Base-by-base conservation (phyloP, 2,329 filamentous ascomycete genomes). In the Macrophomina pseudophaseolina region DNA sequence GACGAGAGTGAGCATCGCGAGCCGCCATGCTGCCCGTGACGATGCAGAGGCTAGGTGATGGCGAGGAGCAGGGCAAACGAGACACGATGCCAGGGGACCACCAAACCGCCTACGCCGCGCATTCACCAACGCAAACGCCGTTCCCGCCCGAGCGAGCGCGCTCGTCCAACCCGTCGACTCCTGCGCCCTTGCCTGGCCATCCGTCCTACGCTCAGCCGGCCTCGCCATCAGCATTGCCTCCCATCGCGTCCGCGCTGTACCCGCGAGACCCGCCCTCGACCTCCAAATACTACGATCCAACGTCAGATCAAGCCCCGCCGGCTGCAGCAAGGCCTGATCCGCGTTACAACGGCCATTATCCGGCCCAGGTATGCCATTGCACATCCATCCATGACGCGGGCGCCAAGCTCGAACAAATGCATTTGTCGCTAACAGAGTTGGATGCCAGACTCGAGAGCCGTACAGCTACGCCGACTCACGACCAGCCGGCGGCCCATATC, bases 211-310 rank as follows among this genome's bases (percentile, higher is more conserved):
- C 70, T 40, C 74, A 77, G 63, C 80, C 80, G 46, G 66, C 74
- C 51, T 77, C 78, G 48, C 77, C 79, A 14, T 73, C 69, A 33
- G 54, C 35, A 69, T 75, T 80, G 53, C 80, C 78, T 68, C 74
- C 78, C 70, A 76, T 80, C 72, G 74, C 71, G 72, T 74, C 76
- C 66, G 76, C 76, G 72, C 69, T 78, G 69, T 78, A 79, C 70
- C 64, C 72, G 64, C 79, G 80, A 73, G 79, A 80, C 69, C 74
- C 74, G 68, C 73, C 78, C n/a, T 72, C 78, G n/a, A 71, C 75
- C 18, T 79, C 80, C 64, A 79, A 78, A 72, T 84, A 83, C 76
- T 84, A 84, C 76, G 82, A 84, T 72, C 82, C 82, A 7, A 81
- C 80, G 49, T 79, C 79, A 66, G 81, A 83, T 71, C 78, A 80